phyloP scores from a whole-genome alignment of 305 asterid genomes.

The Fraxinus greggii region DNA sequence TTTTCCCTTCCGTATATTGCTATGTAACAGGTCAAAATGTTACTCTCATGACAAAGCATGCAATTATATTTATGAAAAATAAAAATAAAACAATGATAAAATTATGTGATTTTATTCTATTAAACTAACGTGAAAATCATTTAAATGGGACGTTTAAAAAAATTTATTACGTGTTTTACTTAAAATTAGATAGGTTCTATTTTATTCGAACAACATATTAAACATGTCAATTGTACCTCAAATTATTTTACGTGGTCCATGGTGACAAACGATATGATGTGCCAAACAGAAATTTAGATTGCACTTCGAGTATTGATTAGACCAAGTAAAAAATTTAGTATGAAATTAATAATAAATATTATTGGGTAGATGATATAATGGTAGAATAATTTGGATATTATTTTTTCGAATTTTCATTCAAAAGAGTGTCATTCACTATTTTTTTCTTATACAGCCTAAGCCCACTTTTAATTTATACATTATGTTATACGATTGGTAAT shows the following conservation, averaged over 20 bases:
- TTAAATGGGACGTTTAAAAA: no score
- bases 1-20: neutral
- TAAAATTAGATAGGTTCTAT: neutral
- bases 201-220: neutral
- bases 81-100: neutral
- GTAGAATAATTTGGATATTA: neutral
- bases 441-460: no score
- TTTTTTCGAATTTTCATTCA: no score
- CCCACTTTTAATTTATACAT: neutral
- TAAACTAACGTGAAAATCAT: neutral
- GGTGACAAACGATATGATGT: neutral
- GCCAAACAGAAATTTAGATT: neutral
- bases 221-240: neutral
- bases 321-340: neutral
- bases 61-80: neutral
- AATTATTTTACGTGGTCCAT: neutral
- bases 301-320: neutral
- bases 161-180: neutral
- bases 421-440: neutral
- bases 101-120: neutral
- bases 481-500: neutral
- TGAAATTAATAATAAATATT: no score
- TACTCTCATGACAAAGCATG: no score
- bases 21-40: neutral
- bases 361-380: neutral